Evolutionary conservation across 495 filamentous ascomycete genomes (phyloP), one percentile per base, ranked within the genome.

Genomic region (Xylona heveae): DNA sequence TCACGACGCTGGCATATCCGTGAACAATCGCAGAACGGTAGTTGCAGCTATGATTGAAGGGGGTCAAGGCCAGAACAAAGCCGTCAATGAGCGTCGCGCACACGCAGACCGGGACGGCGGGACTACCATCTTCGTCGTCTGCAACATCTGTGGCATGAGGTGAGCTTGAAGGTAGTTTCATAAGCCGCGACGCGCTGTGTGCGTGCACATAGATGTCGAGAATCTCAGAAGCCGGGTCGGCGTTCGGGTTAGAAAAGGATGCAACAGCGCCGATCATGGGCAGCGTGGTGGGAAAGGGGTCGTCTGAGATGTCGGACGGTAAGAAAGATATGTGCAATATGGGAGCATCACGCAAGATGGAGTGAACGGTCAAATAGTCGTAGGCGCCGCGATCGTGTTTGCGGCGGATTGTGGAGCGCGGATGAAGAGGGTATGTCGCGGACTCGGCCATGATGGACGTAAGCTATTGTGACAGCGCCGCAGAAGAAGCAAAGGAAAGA

Each of bases 211-310:
- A 92, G 34, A 78, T 65, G 38, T 90, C 77, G 8, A 79, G 53
- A 0, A 69, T 59, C 37, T 79, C 72, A 10, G 69, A 64, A 9
- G 71, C 54, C 19, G 34, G 37, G 38, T 62, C 47, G 6, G 67
- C 62, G 34, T 68, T 72, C 14, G 73, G 72, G 37, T 62, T 58
- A 6, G 54, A 56, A 42, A 71, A 85, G 28, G 67, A 74, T 13
- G 63, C 76, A 72, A 85, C 80, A 40, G 69, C 67, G 26, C 82
- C 83, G 38, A 92, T 78, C 80, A 92, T 88, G 23, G 84, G 84
- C 0, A 94, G 59, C 39, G 75, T 70, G 31, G 66, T 60, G 3
- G 82, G 81, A 41, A 83, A 82, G 8, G 73, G 71, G 35, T 74
- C 68, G 24, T 50, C 36, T 26, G 60, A 50, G 0, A 62, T 57